These are phyloP conservation scores for Neurospora sp. DNA, from an alignment of 495 filamentous ascomycete species.

Conservation along the genomic window DNA sequence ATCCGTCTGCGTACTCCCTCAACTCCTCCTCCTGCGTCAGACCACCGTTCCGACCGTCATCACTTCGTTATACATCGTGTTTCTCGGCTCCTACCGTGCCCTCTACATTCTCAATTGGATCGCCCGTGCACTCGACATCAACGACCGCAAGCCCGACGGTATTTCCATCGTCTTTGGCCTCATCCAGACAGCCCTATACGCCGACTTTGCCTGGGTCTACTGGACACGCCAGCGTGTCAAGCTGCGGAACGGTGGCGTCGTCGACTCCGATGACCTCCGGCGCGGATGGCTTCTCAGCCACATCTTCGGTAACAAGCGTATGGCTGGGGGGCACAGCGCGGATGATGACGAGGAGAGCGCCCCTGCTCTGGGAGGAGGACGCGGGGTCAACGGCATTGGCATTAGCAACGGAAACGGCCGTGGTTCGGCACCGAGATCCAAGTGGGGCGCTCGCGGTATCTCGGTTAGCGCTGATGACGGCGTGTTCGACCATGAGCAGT, in stretches of 20 bases:
- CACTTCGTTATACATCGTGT: conserved; percentile 84
- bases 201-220: conserved; percentile 97
- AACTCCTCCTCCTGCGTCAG: conserved; percentile 83
- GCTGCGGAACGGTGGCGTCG: conserved; percentile 78
- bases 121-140: conserved; percentile 45
- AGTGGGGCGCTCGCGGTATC: conserved; percentile 71
- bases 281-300: conserved; percentile 64
- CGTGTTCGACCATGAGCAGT: conserved; percentile 41
- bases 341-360: conserved; percentile 40
- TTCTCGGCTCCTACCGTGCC: conserved; percentile 79
- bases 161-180: conserved; percentile 74
- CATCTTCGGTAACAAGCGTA: conserved; percentile 41
- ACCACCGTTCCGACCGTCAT: conserved; percentile 94
- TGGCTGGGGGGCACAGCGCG: conserved; percentile 18
- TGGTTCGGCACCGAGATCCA: conserved; percentile 25
- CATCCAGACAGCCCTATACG: conserved; percentile 81
- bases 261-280: conserved; percentile 84
- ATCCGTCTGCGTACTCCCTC: conserved; percentile 80
- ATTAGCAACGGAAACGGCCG: conserved; percentile 13
- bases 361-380: conserved; percentile 31
- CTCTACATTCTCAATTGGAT: conserved; percentile 95
- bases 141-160: conserved; percentile 53
- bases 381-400: conserved; percentile 3
- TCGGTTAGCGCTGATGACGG: conserved; percentile 75
- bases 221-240: conserved; percentile 89